These are phyloP conservation scores for Vanderwaltozyma tropicalis DNA, from an alignment of 805 yeast species.

Conservation along the genomic window DNA sequence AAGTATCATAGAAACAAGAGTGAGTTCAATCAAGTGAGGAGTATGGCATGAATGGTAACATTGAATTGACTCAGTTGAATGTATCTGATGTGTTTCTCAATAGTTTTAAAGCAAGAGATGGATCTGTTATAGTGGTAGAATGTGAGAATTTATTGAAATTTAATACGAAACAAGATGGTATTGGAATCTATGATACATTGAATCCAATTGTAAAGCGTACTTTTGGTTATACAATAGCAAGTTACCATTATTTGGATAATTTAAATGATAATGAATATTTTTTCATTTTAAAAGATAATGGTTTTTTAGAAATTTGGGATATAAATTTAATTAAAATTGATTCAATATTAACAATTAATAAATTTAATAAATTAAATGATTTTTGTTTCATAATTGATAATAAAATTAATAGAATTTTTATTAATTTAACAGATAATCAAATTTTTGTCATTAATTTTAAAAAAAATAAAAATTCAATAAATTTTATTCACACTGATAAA, in stretches of 20 bases:
- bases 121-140: too few species aligned
- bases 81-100: too few species aligned
- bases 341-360: constrained; percentile 5
- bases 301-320: constrained; percentile 10
- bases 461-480: constrained; percentile 1
- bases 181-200: too few species aligned
- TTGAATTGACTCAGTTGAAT: too few species aligned
- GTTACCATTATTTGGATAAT: constrained; percentile 7
- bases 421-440: constrained; percentile 8
- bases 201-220: too few species aligned
- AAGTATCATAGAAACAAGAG: too few species aligned
- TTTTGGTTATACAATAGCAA: constrained; percentile 15
- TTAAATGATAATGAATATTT: constrained; percentile 7
- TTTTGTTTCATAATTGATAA: constrained; percentile 6
- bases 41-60: too few species aligned
- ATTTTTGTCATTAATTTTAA: constrained; percentile 7
- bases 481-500: constrained; percentile 3
- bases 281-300: constrained; percentile 13
- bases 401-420: constrained; percentile 5
- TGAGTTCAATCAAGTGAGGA: too few species aligned
- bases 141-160: too few species aligned
- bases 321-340: constrained; percentile 7
- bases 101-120: too few species aligned
- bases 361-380: not conserved
- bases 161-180: too few species aligned